A percentile compares a stretch with the other conserved stretches of the same genome.
Conservation (phyloP, 805 yeast genomes). For the Hanseniaspora valbyensis region DNA sequence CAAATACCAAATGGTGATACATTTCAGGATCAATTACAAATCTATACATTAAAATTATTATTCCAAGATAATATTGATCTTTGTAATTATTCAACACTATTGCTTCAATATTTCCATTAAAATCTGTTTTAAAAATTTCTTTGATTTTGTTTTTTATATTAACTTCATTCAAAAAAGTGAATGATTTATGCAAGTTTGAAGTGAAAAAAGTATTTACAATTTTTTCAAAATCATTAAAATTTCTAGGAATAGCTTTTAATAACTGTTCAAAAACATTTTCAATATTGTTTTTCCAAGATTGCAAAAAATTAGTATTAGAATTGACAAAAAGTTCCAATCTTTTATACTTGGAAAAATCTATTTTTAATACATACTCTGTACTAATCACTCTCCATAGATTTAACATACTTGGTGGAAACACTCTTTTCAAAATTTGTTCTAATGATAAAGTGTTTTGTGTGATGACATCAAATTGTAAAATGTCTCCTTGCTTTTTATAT, state of each 20-base stretch:
- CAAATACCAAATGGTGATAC: conserved; percentile 3
- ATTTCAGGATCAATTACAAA: conserved; percentile 9
- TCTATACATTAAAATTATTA: neutral
- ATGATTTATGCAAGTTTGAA: neutral
- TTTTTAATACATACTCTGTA: neutral
- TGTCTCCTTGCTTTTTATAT: neutral
- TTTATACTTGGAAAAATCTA: conserved; percentile 9
- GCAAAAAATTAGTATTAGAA: neutral
- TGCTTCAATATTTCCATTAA: neutral
- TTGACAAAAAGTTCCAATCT: neutral
- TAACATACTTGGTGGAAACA: neutral
- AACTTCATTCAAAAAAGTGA: conserved; percentile 1
- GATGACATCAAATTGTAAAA: neutral
- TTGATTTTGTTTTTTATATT: neutral
- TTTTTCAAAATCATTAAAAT: neutral
- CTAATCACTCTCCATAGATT: conserved; percentile 4
- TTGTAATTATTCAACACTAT: neutral
- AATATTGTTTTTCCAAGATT: neutral
- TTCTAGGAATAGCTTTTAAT: neutral
- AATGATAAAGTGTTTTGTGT: neutral
- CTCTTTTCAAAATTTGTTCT: neutral
- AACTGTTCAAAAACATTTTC: conserved; percentile 3
- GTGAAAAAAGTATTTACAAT: conserved; percentile 1
- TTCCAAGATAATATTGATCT: conserved; percentile 13
- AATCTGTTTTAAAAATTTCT: conserved; percentile 1